These are phyloP conservation scores for Fusarium liriodendri DNA, from an alignment of 2,329 filamentous ascomycete species.

Conservation along the genomic window DNA sequence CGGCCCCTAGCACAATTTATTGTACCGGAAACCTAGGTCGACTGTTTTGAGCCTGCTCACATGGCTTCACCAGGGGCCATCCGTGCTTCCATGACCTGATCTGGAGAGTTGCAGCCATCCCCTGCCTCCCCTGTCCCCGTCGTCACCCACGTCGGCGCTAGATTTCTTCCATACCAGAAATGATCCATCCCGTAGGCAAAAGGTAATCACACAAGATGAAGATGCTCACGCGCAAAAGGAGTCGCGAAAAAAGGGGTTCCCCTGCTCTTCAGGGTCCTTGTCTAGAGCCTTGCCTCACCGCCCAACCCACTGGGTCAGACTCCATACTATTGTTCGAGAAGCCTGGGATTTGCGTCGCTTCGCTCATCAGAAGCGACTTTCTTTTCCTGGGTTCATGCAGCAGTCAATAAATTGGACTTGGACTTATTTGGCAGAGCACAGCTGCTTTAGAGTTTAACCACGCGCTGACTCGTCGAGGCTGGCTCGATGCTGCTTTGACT, in stretches of 20 bases:
- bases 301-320: slow-evolving; percentile 32
- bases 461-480: slow-evolving; percentile 28
- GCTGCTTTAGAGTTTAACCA: slow-evolving; percentile 21
- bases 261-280: slow-evolving; percentile 19
- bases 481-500: slow-evolving; percentile 6
- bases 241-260: slow-evolving; percentile 29
- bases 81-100: slow-evolving; percentile 34
- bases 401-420: background rate
- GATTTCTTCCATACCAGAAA: slow-evolving; percentile 15
- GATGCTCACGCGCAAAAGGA: slow-evolving; percentile 29
- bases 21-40: background rate
- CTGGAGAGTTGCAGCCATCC: slow-evolving; percentile 23
- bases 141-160: slow-evolving; percentile 8
- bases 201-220: slow-evolving; percentile 30
- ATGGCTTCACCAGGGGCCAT: slow-evolving; percentile 34
- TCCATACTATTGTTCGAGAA: slow-evolving; percentile 18
- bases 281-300: slow-evolving; percentile 29
- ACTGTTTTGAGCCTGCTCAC: slow-evolving; percentile 21
- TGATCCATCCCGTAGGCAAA: slow-evolving; percentile 17
- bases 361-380: background rate
- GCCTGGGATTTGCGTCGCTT: background rate
- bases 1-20: background rate
- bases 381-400: slow-evolving; percentile 10
- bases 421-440: background rate
- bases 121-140: slow-evolving; percentile 30